Percentiles rank a stretch among this genome's conserved stretches.
Conservation (phyloP, 371 early-diverging fungal species). For the Lichtheimia corymbifera region DNA sequence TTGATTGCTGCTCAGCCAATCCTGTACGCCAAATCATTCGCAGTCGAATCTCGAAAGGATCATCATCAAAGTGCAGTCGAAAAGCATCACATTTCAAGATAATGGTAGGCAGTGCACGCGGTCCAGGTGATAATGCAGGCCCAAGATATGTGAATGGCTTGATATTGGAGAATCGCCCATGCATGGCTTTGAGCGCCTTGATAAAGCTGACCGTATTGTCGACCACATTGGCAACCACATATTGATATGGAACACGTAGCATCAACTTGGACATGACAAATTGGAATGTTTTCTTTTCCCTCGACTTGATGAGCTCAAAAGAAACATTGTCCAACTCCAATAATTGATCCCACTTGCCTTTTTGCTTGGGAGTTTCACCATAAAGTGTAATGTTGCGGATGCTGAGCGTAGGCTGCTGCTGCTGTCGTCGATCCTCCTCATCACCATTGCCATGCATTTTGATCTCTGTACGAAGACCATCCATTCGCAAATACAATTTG, state of each 20-base stretch:
- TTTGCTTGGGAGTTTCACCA: constrained; percentile 23
- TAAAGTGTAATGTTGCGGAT: constrained; percentile 29
- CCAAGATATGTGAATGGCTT: constrained; percentile 34
- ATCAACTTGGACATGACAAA: constrained; percentile 30
- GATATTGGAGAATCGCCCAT: constrained; percentile 25
- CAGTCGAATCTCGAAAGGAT: constrained; percentile 60
- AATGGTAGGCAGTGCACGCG: constrained; percentile 27
- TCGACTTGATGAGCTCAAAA: constrained; percentile 24
- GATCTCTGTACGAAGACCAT: constrained; percentile 23
- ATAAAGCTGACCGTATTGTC: constrained; percentile 36
- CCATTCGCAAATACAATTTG: constrained; percentile 32
- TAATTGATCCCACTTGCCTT: constrained; percentile 40
- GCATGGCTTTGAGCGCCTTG: constrained; percentile 38
- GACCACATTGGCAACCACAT: constrained; percentile 36
- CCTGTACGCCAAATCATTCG: constrained; percentile 53
- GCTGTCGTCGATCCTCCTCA: background rate
- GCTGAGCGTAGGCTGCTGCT: constrained; percentile 7
- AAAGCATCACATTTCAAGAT: constrained; percentile 27
- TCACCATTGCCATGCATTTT: too few relatives aligned
- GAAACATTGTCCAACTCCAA: constrained; percentile 34
- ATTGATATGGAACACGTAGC: constrained; percentile 43
- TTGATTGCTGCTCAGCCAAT: constrained; percentile 48
- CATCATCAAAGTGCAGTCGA: constrained; percentile 51
- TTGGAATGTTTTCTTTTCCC: constrained; percentile 18
- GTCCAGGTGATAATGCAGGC: constrained; percentile 25